Conservation (phyloP, 257 asterid genomes). For the Solanum peruvianum region DNA sequence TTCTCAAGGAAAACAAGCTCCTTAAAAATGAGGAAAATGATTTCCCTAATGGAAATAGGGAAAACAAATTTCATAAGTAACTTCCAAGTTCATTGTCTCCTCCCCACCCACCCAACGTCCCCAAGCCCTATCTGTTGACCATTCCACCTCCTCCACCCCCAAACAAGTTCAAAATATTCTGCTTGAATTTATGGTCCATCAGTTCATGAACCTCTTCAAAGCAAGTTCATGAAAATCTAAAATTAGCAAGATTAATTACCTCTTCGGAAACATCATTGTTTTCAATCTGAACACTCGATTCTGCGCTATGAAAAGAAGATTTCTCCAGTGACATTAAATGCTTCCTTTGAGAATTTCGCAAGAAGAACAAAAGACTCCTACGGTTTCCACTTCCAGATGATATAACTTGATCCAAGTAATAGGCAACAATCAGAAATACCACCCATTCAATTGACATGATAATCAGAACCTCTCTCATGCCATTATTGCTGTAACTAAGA, state of each 20-base stretch:
- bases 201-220: not conserved
- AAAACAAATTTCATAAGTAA: not conserved
- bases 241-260: conserved; percentile 4
- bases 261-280: conserved; percentile 24
- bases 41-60: not conserved
- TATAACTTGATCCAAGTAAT: conserved; percentile 9
- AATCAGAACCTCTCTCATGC: conserved; percentile 25
- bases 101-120: not conserved
- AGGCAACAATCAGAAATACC: conserved; percentile 10
- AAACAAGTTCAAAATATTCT: not conserved
- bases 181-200: not conserved
- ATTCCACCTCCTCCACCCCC: not conserved
- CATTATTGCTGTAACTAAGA: conserved; percentile 15
- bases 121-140: not conserved
- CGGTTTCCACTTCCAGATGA: conserved; percentile 3
- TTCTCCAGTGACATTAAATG: not conserved
- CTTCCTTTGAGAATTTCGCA: conserved; percentile 4
- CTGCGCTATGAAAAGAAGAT: not conserved
- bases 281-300: conserved; percentile 13
- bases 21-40: not conserved
- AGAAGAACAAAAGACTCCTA: not conserved
- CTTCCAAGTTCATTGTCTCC: not conserved
- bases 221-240: not conserved
- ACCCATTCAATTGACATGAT: conserved; percentile 27
- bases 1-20: not conserved